Percentiles rank a stretch among this genome's conserved stretches.
Conservation (phyloP, 768 basidiomycete genomes). For the Boletus bicolor region DNA sequence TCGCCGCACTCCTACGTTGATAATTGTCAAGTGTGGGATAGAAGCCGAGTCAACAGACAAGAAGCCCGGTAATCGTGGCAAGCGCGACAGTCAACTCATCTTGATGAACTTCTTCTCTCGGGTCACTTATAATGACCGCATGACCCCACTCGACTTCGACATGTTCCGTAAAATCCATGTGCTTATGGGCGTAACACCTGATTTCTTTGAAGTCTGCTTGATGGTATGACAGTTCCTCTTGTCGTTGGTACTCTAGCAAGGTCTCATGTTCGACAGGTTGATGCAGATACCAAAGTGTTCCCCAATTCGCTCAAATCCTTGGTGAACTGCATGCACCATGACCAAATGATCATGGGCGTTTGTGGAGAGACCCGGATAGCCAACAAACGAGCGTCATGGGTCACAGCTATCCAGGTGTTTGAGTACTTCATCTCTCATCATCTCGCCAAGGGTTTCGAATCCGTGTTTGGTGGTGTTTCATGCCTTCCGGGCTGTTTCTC, state of each 20-base stretch:
- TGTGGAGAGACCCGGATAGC: conserved; percentile 99
- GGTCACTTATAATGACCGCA: conserved; percentile 98
- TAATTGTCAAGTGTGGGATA: conserved; percentile 95
- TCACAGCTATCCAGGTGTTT: conserved; percentile 96
- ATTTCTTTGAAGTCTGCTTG: conserved; percentile 94
- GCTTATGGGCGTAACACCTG: conserved; percentile 98
- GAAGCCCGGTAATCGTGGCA: conserved; percentile 97
- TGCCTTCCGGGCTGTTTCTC: conserved; percentile 99
- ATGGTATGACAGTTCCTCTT: conserved; percentile 64
- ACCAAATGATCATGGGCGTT: conserved; percentile 98
- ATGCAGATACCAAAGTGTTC: conserved; percentile 96
- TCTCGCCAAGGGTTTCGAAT: conserved; percentile 96
- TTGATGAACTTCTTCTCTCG: conserved; percentile 99
- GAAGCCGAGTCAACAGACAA: conserved; percentile 81
- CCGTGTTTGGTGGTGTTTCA: conserved; percentile 98
- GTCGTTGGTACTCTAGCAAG: background rate
- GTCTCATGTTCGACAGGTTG: conserved; percentile 60
- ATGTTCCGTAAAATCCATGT: conserved; percentile 95
- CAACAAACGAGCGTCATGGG: conserved; percentile 98
- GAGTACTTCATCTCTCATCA: conserved; percentile 99
- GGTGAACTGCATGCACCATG: conserved; percentile 98
- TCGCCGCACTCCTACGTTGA: conserved; percentile 88
- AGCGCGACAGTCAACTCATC: conserved; percentile 97
- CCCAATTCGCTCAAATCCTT: conserved; percentile 86
- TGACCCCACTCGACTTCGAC: conserved; percentile 97